A percentile compares a stretch with the other conserved stretches of the same genome.
These are phyloP conservation scores for Malassezia brasiliensis DNA, from an alignment of 1,284 basidiomycete genomes.

Conservation along the genomic window DNA sequence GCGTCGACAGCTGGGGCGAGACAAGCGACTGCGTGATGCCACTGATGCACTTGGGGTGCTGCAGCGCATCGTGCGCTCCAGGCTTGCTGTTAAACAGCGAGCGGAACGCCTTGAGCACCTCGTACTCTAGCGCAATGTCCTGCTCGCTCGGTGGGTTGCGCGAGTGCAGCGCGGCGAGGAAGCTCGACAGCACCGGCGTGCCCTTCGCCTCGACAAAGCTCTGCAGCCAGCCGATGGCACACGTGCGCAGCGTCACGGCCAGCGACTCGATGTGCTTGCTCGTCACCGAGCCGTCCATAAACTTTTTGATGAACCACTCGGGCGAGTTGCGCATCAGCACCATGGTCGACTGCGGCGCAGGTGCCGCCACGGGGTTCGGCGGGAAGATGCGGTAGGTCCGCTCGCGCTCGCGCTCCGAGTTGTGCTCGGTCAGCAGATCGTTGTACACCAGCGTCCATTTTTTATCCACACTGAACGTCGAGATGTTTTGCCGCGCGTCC, in stretches of 20 bases:
- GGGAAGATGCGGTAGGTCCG: slow-evolving; percentile 47
- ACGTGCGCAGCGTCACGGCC: slow-evolving; percentile 63
- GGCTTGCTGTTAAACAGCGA: slow-evolving; percentile 69
- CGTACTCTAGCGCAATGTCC: slow-evolving; percentile 70
- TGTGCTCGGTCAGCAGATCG: slow-evolving; percentile 70
- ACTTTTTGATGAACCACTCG: slow-evolving; percentile 69
- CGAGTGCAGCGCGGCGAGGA: slow-evolving; percentile 50
- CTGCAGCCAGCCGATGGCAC: slow-evolving; percentile 47
- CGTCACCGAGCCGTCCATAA: slow-evolving; percentile 74
- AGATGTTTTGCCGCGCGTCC: slow-evolving; percentile 40
- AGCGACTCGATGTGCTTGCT: slow-evolving; percentile 68
- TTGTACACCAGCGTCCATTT: slow-evolving; percentile 88
- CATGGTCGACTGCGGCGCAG: slow-evolving; percentile 48
- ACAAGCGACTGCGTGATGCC: slow-evolving; percentile 77
- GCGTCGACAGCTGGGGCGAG: slow-evolving; percentile 68
- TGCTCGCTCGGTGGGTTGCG: slow-evolving; percentile 49
- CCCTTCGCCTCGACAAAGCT: slow-evolving; percentile 57
- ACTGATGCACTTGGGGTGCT: slow-evolving; percentile 66
- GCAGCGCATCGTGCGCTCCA: slow-evolving; percentile 68
- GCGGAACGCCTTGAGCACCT: slow-evolving; percentile 78
- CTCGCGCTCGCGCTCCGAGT: slow-evolving; percentile 49
- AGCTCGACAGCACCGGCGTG: slow-evolving; percentile 67
- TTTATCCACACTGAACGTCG: slow-evolving; percentile 55
- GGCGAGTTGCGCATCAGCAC: slow-evolving; percentile 47
- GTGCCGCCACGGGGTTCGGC: slow-evolving; percentile 53